phyloP scores from a whole-genome alignment of 2,329 filamentous ascomycete genomes.

The Fusarium longipes region DNA sequence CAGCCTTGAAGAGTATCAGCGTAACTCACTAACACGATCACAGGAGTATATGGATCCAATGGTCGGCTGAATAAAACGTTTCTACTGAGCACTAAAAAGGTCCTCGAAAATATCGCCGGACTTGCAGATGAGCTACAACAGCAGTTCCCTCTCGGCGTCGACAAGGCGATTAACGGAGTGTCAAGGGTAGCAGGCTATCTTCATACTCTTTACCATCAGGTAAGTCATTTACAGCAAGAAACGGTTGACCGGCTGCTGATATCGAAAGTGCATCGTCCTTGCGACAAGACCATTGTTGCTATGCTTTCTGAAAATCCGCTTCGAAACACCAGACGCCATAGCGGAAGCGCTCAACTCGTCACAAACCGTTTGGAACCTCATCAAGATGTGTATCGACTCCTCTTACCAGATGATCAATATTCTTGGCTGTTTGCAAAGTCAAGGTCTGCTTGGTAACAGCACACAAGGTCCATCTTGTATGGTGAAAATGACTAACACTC shows the following conservation, averaged over 20 bases:
- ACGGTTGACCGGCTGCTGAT: neutral
- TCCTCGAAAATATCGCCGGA: slow-evolving; percentile 45
- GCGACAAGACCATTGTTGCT: slow-evolving; percentile 49
- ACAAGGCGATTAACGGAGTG: slow-evolving; percentile 49
- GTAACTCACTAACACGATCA: neutral
- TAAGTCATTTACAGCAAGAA: neutral
- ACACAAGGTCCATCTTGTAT: neutral
- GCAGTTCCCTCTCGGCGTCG: slow-evolving; percentile 46
- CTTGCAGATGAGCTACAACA: slow-evolving; percentile 48
- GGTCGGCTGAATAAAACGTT: slow-evolving; percentile 49
- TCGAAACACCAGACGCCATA: slow-evolving; percentile 44
- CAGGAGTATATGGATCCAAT: slow-evolving; percentile 48
- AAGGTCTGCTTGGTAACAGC: slow-evolving; percentile 58
- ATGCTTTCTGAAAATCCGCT: slow-evolving; percentile 49
- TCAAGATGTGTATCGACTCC: slow-evolving; percentile 52
- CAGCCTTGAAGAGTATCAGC: rapidly evolving
- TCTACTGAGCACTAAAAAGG: slow-evolving; percentile 47
- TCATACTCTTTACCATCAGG: slow-evolving; percentile 51
- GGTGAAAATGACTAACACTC: neutral
- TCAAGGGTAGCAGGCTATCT: slow-evolving; percentile 49
- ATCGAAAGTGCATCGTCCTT: slow-evolving; percentile 47
- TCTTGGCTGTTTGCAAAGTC: slow-evolving; percentile 56
- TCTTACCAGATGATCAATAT: slow-evolving; percentile 52
- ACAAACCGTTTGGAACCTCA: slow-evolving; percentile 48
- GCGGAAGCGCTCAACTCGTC: slow-evolving; percentile 53